Conservation (phyloP, 208 protist genomes). For the Entamoeba moshkovskii region DNA sequence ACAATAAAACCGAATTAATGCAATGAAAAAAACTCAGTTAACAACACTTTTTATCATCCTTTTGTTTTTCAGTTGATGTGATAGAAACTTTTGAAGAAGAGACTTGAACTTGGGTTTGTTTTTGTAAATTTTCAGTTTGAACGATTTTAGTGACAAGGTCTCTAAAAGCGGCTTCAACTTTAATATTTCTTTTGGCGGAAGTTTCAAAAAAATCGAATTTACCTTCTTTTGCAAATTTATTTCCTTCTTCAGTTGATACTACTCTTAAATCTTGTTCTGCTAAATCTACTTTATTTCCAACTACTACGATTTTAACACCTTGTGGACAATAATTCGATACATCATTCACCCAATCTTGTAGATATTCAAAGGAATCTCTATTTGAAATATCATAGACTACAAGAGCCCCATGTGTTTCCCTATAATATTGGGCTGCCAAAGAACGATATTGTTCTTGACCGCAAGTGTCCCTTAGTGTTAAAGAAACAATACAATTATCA, state of each 20-base stretch:
- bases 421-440: neutral
- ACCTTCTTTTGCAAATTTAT: neutral
- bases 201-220: neutral
- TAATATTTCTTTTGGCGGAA: neutral
- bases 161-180: neutral
- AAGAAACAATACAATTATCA: neutral
- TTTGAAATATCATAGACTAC: slow-evolving; percentile 8
- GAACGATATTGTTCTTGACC: neutral
- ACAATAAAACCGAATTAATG: no score
- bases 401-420: neutral
- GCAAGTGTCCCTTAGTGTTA: neutral
- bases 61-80: neutral
- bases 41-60: neutral
- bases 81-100: neutral
- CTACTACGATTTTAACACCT: neutral
- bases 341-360: neutral
- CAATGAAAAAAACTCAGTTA: neutral
- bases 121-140: neutral
- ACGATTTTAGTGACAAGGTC: neutral
- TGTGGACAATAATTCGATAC: neutral
- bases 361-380: slow-evolving; percentile 3
- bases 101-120: neutral
- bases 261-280: neutral
- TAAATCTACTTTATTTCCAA: neutral
- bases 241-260: neutral